Evolutionary conservation across 1,139 yeast species (phyloP), one percentile per base, ranked within the genome.

Genomic region (Hanseniaspora gamundiae): DNA sequence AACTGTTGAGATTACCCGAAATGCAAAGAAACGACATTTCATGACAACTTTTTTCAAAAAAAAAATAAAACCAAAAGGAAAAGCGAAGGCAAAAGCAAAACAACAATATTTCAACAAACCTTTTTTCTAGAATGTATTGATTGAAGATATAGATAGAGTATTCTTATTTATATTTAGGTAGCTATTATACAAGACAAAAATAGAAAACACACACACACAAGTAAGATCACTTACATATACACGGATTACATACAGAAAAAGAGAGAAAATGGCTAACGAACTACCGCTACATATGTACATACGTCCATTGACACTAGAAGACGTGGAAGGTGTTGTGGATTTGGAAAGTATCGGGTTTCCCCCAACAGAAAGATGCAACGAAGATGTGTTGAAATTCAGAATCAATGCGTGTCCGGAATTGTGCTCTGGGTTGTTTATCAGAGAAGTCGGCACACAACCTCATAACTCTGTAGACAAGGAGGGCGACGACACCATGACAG

Each of bases 321-420:
- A 88, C 59, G 59, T 78, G 20, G 76, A 74, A 35, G 78, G 76
- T 55, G 78, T 80, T 40, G 57, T 67, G 19, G 72, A 60, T 14
- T 68, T 87, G 40, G 97, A 88, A 61, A 59, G 63, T n/a, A 62
- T 66, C 44, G 87, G 93, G 11, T 87, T 86, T 62, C 77, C 84
- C 4, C 76, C 72, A 33, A 59, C 66, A 10, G 88, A 80, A 58
- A 74, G 94, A 48, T 80, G 86, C 44, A 61, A 85, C 6, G 60
- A 59, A 22, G 86, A 78, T 46, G 79, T 74, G 54, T 65, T 84
- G 47, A 65, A 66, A 50, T 88, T 84, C 65, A 71, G 96, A 53
- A 69, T 91, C 51, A 71, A 73, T 2, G 76, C 70, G 3, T 87
- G 96, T 60, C 97, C 97, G 10, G 98, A 91, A 61, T 72, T 91